A percentile compares a stretch with the other conserved stretches of the same genome.
Conservation (phyloP, 2,329 filamentous ascomycete species). For the Torrubiella hemipterigena region DNA sequence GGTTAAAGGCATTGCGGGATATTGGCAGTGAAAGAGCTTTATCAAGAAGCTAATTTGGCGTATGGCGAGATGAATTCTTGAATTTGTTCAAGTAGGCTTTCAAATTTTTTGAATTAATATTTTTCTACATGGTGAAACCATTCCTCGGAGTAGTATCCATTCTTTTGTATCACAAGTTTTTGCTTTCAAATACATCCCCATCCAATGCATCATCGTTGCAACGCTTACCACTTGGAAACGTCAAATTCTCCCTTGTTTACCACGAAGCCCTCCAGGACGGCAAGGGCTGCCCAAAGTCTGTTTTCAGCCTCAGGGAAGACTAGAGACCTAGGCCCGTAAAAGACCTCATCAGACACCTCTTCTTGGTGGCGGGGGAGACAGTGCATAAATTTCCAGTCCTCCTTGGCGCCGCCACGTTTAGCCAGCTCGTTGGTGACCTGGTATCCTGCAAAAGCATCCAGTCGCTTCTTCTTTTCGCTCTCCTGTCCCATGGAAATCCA, state of each 20-base stretch:
- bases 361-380: slow-evolving; percentile 85
- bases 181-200: too few relatives aligned
- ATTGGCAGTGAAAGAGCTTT: not conserved
- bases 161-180: too few relatives aligned
- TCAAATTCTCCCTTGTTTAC: slow-evolving; percentile 87
- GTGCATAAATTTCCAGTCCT: slow-evolving; percentile 96
- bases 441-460: slow-evolving; percentile 78
- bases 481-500: slow-evolving; percentile 99
- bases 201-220: too few relatives aligned
- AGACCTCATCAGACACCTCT: slow-evolving; percentile 90
- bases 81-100: slow-evolving; percentile 14
- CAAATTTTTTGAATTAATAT: slow-evolving; percentile 13
- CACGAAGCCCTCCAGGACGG: slow-evolving; percentile 77
- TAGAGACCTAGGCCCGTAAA: slow-evolving; percentile 73
- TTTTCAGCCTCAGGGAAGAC: slow-evolving; percentile 96
- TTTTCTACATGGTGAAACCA: slow-evolving; percentile 13
- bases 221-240: too few relatives aligned
- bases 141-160: too few relatives aligned
- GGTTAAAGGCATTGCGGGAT: slow-evolving; percentile 42
- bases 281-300: slow-evolving; percentile 77
- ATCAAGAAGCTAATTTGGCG: slow-evolving; percentile 9
- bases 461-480: slow-evolving; percentile 61
- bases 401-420: slow-evolving; percentile 71
- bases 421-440: slow-evolving; percentile 85
- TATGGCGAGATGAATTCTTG: slow-evolving; percentile 12